These are phyloP conservation scores for Cornus suecica DNA, from an alignment of 148 eudicot species.

Conservation along the genomic window DNA sequence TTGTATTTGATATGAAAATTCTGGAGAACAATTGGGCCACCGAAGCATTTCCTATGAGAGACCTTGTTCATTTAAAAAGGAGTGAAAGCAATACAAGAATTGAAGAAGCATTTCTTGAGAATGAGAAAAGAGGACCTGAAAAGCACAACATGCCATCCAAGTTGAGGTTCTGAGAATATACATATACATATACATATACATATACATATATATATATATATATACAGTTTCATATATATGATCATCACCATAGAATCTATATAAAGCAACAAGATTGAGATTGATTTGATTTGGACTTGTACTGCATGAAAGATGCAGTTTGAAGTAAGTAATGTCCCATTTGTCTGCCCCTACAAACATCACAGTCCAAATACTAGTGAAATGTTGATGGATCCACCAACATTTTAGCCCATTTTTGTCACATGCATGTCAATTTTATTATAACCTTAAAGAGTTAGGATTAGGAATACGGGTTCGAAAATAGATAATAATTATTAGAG, in stretches of 20 bases:
- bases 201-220: no score
- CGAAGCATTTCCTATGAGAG: background rate
- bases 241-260: background rate
- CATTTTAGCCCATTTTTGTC: background rate
- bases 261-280: background rate
- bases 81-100: no score
- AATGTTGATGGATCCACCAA: no score
- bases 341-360: background rate
- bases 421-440: background rate
- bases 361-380: background rate
- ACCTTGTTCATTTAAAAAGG: background rate
- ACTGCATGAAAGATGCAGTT: background rate
- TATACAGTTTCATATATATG: no score
- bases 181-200: no score
- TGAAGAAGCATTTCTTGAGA: background rate
- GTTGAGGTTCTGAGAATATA: background rate
- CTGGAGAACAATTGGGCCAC: background rate
- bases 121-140: background rate
- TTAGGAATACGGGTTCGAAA: background rate
- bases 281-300: slow-evolving; percentile 3
- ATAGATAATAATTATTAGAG: no score
- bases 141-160: background rate
- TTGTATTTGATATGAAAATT: no score
- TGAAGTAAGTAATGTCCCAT: slow-evolving; percentile 1
- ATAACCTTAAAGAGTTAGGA: background rate